Conservation (phyloP, 345 rosid genomes). For the Linum usitatissimum region DNA sequence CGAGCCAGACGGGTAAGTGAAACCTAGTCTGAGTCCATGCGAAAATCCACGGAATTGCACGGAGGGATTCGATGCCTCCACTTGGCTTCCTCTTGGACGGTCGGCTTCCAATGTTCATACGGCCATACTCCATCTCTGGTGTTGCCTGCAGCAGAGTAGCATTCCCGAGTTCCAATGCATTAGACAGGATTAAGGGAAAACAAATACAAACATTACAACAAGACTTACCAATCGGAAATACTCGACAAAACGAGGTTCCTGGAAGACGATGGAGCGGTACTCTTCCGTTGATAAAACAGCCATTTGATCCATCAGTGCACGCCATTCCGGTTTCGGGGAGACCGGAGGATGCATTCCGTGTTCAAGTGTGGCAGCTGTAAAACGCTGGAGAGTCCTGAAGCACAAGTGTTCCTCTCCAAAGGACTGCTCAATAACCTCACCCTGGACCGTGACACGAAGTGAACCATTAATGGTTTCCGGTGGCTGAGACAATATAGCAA, state of each 20-base stretch:
- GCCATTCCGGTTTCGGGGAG: constrained; percentile 96
- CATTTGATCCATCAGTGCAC: constrained; percentile 79
- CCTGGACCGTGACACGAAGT: constrained; percentile 87
- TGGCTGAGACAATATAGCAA: constrained; percentile 97
- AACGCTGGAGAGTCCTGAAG: constrained; percentile 92
- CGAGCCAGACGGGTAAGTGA: constrained; percentile 97
- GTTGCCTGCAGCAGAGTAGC: constrained; percentile 51
- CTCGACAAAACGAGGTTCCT: constrained; percentile 88
- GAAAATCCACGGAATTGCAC: constrained; percentile 99
- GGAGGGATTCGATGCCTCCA: constrained; percentile 90
- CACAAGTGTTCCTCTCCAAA: constrained; percentile 95
- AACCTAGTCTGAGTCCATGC: constrained; percentile 99
- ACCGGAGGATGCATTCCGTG: constrained; percentile 92
- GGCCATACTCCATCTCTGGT: constrained; percentile 92
- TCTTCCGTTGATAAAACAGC: constrained; percentile 81
- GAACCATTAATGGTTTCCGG: constrained; percentile 96
- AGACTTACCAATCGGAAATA: constrained; percentile 86
- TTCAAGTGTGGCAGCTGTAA: constrained; percentile 94
- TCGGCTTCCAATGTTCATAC: constrained; percentile 98
- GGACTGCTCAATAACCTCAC: constrained; percentile 94
- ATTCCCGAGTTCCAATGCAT: background rate
- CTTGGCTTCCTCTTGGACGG: constrained; percentile 94
- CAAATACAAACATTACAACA: too few relatives aligned
- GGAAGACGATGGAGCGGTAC: constrained; percentile 80
- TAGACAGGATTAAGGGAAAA: background rate